phyloP scores from a whole-genome alignment of 352 stramenopile species.

The Pythium aquatile region DNA sequence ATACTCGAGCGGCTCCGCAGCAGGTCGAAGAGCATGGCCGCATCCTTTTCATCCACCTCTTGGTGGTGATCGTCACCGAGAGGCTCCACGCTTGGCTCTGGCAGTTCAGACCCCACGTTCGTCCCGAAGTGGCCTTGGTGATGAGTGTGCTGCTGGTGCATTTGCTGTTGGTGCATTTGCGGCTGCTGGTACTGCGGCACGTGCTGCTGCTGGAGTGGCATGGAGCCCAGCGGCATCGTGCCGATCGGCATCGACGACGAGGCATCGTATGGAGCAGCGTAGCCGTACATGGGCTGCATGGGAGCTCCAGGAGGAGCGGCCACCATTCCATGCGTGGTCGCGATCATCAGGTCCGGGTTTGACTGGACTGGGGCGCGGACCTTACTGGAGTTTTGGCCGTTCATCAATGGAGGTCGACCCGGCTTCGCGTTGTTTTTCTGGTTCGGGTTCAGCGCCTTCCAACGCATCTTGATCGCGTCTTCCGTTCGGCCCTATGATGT shows the following conservation, averaged over 20 bases:
- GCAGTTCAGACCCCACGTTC: conserved; percentile 30
- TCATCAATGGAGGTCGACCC: conserved; percentile 61
- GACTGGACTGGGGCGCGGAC: conserved; percentile 25
- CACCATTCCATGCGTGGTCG: conserved; percentile 38
- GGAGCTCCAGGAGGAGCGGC: conserved; percentile 2
- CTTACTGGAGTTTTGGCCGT: conserved; percentile 25
- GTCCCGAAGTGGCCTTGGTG: not conserved
- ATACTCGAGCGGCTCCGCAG: conserved; percentile 65
- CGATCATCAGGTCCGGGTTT: conserved; percentile 55
- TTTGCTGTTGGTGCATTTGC: conserved; percentile 5
- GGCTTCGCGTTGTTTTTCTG: conserved; percentile 74
- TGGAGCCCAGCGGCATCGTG: conserved; percentile 19
- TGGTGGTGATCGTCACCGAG: conserved; percentile 54
- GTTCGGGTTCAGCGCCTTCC: conserved; percentile 83
- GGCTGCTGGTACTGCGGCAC: conserved; percentile 7
- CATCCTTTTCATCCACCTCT: conserved; percentile 62
- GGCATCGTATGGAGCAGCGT: conserved; percentile 20
- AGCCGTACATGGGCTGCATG: conserved; percentile 26
- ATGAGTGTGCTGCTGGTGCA: not conserved
- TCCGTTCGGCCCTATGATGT: conserved; percentile 51
- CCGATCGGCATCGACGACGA: conserved; percentile 18
- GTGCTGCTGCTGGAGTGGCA: conserved; percentile 18
- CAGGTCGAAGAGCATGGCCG: conserved; percentile 65
- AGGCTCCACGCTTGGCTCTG: conserved; percentile 64
- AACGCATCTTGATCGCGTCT: conserved; percentile 79